A percentile compares a stretch with the other conserved stretches of the same genome.
Conservation (phyloP, 2,329 filamentous ascomycete species). For the Fusarium azukiicola region DNA sequence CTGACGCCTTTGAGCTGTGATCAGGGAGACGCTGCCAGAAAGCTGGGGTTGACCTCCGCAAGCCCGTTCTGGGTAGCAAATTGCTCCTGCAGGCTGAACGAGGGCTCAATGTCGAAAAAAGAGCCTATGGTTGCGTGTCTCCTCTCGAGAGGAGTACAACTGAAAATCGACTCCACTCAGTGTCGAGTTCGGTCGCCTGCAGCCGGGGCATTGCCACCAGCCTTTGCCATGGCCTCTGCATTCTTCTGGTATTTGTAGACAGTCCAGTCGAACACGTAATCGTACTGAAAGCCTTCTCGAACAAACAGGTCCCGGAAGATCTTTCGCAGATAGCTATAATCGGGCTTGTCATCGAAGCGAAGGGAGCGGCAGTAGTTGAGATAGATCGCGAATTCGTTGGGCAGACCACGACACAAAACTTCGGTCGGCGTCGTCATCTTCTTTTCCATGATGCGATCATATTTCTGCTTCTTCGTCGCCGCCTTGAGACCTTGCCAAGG, state of each 20-base stretch:
- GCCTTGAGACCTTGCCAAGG: conserved; percentile 30
- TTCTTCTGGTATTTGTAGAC: conserved; percentile 99
- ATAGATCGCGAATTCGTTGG: conserved; percentile 87
- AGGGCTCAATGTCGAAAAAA: background rate
- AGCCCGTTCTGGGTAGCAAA: background rate
- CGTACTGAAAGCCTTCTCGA: conserved; percentile 99
- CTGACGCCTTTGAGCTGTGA: background rate
- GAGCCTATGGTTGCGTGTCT: background rate
- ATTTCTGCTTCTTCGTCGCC: conserved; percentile 58
- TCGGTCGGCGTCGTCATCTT: conserved; percentile 21
- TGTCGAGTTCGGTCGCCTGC: background rate
- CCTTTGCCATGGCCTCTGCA: conserved; percentile 94
- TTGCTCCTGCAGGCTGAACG: background rate
- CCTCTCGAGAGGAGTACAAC: background rate
- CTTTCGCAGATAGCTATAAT: conserved; percentile 99
- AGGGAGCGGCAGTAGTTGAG: conserved; percentile 99
- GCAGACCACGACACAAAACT: conserved; percentile 16
- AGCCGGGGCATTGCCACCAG: conserved; percentile 69
- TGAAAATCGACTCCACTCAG: background rate
- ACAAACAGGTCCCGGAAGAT: conserved; percentile 99
- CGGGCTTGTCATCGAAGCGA: conserved; percentile 99
- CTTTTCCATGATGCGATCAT: conserved; percentile 23
- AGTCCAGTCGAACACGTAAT: conserved; percentile 99
- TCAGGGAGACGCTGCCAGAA: background rate
- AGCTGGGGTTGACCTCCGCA: background rate